Evolutionary conservation across 2,329 filamentous ascomycete species (phyloP), one percentile per base, ranked within the genome.

Genomic region (Aspergillus chevalieri): DNA sequence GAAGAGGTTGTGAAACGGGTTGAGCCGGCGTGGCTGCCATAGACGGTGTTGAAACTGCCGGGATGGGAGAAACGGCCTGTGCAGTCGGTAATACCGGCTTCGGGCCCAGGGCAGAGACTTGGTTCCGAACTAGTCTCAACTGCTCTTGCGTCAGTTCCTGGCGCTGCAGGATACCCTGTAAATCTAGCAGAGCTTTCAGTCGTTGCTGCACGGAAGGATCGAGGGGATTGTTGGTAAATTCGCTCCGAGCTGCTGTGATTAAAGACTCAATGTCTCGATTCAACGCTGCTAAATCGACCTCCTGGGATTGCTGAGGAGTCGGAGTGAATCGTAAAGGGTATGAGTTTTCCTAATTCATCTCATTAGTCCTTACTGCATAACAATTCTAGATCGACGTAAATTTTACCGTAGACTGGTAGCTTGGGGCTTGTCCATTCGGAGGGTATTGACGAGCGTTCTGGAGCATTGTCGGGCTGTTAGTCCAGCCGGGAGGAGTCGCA

Each of bases 231-330:
- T 81, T 81, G 57, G 85, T 84, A 73, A 89, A 86, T 63, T 90
- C 85, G 57, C 79, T 78, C 72, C 85, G 85, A 57, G 86, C 84
- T 58, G 81, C 81, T 63, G 78, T 72, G 67, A 95, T 89, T 60
- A 95, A 77, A 63, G 81, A 83, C 62, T 87, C 83, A 67, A 96
- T 85, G 73, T 96, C 90, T 74, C 80, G 81, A 72, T 88, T 89
- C 69, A 97, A 78, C 64, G 83, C 81, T 64, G 87, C 85, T 75
- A 87, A 75, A 73, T 82, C 71, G 46, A 74, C 64, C 44, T 69
- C 68, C 47, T 70, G 66, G 26, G 65, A 58, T 38, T 66, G 62
- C 24, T 66, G 66, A 55, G 64, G 60, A n/a, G 64, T 63, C 49
- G 65, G 56, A 36, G 54, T 55, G 43, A 47, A 52, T 43, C 53